Base-by-base conservation (phyloP, 164 flowering plant species). In the Chloranthus sessilifolius region DNA sequence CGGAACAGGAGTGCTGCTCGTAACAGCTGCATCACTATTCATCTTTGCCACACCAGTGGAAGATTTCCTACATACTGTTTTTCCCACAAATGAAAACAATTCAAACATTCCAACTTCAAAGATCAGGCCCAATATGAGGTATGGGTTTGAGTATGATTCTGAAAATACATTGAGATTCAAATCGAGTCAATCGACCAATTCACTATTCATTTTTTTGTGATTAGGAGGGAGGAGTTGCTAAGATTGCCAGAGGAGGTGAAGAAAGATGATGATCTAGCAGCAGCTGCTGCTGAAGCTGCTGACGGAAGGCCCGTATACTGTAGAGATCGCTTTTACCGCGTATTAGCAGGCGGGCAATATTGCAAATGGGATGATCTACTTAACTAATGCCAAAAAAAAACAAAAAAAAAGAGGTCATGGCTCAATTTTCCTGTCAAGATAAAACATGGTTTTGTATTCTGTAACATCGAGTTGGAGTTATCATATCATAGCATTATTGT, bases 231-330 rank as follows among this genome's bases (percentile, higher is more conserved):
- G 34, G 85, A 92, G 63, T 67, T 92, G 67, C 68, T 82, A 50
- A 71, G 75, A 53, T 64, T 82, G 65, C 95, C 96, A 12, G 68
- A 38, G 37, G 90, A 85, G 51, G 90, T 91, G 52, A 79, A 5
- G 72, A 36, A 68, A 17, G 86, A 91, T 64, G 95, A 91, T 62
- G 95, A 91, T 54, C 72, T 85, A 17, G 98, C 92, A 46, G 86
- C 89, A 30, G 98, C 95, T 22, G 98, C 96, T 46, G 96, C 98
- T 23, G 80, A 85, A 64, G 96, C 98, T 51, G 98, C 98, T 21
- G 95, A 83, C 65, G 95, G 96, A 53, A 81, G 98, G 72, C 96
- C 98, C 23, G 96, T 91, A 42, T 91, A 91, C 70, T 85, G 96
- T 74, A 80, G 98, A 52, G 94, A 92, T 58, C 75, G 98, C 63